These are phyloP conservation scores for Camellia granthamiana DNA, from an alignment of 148 eudicot genomes.

Conservation along the genomic window DNA sequence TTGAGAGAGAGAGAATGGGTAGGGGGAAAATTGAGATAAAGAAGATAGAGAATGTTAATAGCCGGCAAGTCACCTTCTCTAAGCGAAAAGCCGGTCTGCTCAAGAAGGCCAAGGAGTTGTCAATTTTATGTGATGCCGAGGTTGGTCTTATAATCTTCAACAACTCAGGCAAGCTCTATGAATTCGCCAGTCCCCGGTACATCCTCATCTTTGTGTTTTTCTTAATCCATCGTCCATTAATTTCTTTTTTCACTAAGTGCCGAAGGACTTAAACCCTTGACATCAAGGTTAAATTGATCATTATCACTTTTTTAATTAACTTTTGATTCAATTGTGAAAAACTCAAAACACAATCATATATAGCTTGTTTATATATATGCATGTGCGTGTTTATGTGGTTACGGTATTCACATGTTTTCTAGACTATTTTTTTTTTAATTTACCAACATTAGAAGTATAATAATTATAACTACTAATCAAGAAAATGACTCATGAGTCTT, in stretches of 20 bases:
- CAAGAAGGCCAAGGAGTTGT: constrained; percentile 46
- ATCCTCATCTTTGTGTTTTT: neutral
- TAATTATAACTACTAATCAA: neutral
- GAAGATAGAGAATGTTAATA: constrained; percentile 41
- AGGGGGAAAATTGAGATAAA: constrained; percentile 48
- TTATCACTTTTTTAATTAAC: no score
- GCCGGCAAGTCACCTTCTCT: constrained; percentile 49
- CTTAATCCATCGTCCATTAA: neutral
- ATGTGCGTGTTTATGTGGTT: neutral
- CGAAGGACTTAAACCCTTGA: neutral
- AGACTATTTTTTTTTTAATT: neutral
- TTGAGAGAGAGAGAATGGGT: no score
- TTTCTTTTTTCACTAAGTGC: neutral
- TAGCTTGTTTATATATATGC: neutral
- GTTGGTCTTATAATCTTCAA: constrained; percentile 42
- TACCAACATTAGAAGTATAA: neutral
- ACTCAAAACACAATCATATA: no score
- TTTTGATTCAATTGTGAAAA: no score
- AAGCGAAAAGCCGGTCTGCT: constrained; percentile 38
- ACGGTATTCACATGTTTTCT: neutral
- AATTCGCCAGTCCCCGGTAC: constrained; percentile 41
- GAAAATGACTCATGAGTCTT: neutral
- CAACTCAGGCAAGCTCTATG: constrained; percentile 42
- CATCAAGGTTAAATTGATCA: neutral
- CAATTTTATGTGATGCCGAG: constrained; percentile 42